Base-by-base conservation (phyloP, 2,329 filamentous ascomycete species). In the Fusarium duplospermum region DNA sequence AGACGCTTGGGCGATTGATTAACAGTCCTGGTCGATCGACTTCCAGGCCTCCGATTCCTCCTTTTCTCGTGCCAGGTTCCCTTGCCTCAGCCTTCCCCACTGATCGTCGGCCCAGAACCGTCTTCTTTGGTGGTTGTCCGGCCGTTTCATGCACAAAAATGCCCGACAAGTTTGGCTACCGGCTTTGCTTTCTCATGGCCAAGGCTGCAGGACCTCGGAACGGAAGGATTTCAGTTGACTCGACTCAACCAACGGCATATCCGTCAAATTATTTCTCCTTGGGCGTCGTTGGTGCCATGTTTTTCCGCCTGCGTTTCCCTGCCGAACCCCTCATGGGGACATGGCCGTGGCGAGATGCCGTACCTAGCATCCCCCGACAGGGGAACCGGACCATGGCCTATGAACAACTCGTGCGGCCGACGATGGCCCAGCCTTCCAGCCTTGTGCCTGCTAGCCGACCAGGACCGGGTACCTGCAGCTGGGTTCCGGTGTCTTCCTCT, bases 1-100 rank as follows among this genome's bases (percentile, higher is more conserved):
- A 65, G 62, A 72, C 65, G 67, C 74, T 72, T 62, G 42, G 63
- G 54, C 68, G 29, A 69, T 72, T 56, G 59, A 57, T 62, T 70
- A 59, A 4, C 45, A 13, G n/a, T 57, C 52, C 22, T 42, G 27
- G 33, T 29, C 40, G 63, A 57, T 70, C 60, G 45, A 45, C 40
- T 35, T 57, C 18, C 9, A 38, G 50, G 54, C 64, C 42, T 27
- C 50, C 42, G 24, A 40, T 62, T 66, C 52, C 62, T 64, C 36
- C 62, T 59, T 60, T 58, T 58, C n/a, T 35, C 16, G 16, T 35
- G n/a, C 52, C 20, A 24, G 52, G 22, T 36, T 33, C 62, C 54
- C 42, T 61, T 66, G 63, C 27, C 29, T 16, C 22, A 52, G 18
- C 9, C 16, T 52, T 64, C 62, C 36, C 68, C 70, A 66, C 68